Conservation (phyloP, 2,329 filamentous ascomycete genomes). For the Monilinia polystroma region DNA sequence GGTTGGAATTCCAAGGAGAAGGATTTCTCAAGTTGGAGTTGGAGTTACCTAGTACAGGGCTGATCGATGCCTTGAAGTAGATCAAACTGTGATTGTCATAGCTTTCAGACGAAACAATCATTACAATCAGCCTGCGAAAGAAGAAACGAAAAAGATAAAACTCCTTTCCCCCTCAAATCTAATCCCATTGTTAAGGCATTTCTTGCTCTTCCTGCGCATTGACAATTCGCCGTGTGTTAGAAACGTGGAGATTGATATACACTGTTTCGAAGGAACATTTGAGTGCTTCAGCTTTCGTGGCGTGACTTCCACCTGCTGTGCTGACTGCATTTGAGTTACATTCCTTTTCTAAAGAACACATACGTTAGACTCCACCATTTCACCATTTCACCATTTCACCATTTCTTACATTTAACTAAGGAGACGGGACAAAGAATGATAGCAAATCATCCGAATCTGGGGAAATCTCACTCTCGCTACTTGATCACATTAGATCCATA, state of each 20-base stretch:
- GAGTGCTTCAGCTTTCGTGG: conserved; percentile 5
- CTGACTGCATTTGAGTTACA: conserved; percentile 10
- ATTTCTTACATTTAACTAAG: background rate
- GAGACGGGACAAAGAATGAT: background rate
- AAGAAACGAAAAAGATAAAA: conserved; percentile 2
- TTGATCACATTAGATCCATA: background rate
- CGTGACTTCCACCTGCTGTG: background rate
- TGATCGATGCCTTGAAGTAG: background rate
- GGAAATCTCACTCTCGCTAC: background rate
- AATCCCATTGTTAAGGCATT: too few species aligned
- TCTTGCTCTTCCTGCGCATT: background rate
- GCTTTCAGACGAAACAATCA: conserved; percentile 14
- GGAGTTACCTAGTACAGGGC: too few species aligned
- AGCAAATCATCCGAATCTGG: background rate
- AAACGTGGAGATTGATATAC: background rate
- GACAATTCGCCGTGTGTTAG: conserved; percentile 8
- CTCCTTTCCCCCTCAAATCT: too few species aligned
- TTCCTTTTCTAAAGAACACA: background rate
- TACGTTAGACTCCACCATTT: background rate
- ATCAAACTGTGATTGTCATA: conserved; percentile 2
- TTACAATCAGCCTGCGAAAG: conserved; percentile 8
- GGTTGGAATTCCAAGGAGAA: background rate
- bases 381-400: background rate
- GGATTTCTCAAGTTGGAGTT: too few species aligned
- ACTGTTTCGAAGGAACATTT: conserved; percentile 12